phyloP scores from a whole-genome alignment of 2,329 filamentous ascomycete species.

The Lasiodiplodia theobromae region DNA sequence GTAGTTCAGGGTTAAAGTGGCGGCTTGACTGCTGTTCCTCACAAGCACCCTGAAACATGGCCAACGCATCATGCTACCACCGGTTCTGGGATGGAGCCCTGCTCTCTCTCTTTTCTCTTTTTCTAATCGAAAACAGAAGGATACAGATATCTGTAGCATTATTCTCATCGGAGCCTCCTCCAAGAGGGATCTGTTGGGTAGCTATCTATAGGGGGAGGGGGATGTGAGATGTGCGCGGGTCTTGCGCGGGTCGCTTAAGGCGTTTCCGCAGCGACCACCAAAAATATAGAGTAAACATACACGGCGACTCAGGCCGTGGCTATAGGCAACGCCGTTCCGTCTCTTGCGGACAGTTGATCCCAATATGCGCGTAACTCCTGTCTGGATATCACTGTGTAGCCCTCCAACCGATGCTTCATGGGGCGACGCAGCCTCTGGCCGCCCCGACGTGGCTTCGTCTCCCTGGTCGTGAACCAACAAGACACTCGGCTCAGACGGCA shows the following conservation, averaged over 20 bases:
- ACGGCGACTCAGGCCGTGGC: not conserved
- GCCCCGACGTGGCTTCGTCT: not conserved
- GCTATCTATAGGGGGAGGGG: slow-evolving; percentile 4
- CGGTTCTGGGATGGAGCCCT: not conserved
- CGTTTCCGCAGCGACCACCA: slow-evolving; percentile 8
- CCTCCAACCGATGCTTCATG: not conserved
- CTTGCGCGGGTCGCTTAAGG: not conserved
- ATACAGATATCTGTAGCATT: not conserved
- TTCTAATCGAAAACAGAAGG: not conserved
- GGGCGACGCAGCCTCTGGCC: not conserved
- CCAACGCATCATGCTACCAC: not conserved
- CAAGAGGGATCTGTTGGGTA: not conserved
- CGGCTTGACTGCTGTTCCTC: not conserved
- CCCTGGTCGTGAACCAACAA: not conserved
- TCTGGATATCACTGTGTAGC: slow-evolving; percentile 9
- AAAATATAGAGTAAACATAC: slow-evolving; percentile 2
- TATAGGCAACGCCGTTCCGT: not conserved
- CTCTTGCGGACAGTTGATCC: not conserved
- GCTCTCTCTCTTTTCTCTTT: not conserved
- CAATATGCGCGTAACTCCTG: not conserved
- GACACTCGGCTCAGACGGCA: slow-evolving; percentile 2
- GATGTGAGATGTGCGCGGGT: not conserved
- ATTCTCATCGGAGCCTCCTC: not conserved
- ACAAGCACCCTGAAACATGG: not conserved
- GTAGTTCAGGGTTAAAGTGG: not conserved